Percentiles rank a stretch among this genome's conserved stretches.
phyloP scores from a whole-genome alignment of 352 stramenopile species.

The Phytopythium sindhum region DNA sequence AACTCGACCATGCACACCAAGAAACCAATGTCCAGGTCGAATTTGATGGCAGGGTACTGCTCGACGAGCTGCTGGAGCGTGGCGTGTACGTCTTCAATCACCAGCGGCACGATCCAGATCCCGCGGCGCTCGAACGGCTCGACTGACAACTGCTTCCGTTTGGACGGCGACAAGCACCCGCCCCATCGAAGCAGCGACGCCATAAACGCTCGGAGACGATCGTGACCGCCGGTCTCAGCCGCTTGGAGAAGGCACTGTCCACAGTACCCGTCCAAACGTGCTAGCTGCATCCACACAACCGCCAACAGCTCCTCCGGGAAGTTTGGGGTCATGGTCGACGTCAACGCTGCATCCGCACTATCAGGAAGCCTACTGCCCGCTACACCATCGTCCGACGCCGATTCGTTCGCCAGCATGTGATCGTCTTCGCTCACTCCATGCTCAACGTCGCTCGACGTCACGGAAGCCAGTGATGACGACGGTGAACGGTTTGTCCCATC shows the following conservation, averaged over 20 bases:
- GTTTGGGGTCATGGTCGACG: slow-evolving; percentile 11
- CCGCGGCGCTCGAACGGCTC: slow-evolving; percentile 68
- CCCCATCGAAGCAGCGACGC: slow-evolving; percentile 76
- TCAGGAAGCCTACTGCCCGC: neutral
- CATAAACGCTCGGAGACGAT: slow-evolving; percentile 81
- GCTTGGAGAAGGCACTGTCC: slow-evolving; percentile 78
- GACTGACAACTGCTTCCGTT: slow-evolving; percentile 33
- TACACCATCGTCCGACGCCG: neutral
- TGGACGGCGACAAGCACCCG: slow-evolving; percentile 30
- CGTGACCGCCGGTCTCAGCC: slow-evolving; percentile 64
- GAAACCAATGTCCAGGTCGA: slow-evolving; percentile 73
- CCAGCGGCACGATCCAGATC: slow-evolving; percentile 61
- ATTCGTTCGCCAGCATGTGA: slow-evolving; percentile 24
- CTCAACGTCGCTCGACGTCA: slow-evolving; percentile 9
- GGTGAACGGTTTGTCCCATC: slow-evolving; percentile 7
- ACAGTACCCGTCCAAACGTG: slow-evolving; percentile 77
- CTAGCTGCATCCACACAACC: slow-evolving; percentile 81
- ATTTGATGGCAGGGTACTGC: slow-evolving; percentile 56
- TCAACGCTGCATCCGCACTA: neutral
- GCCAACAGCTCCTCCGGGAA: slow-evolving; percentile 71
- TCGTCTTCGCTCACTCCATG: slow-evolving; percentile 13
- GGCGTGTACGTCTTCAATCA: slow-evolving; percentile 48
- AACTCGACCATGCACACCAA: slow-evolving; percentile 77
- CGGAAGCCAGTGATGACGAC: slow-evolving; percentile 5
- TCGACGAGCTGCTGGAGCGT: slow-evolving; percentile 52